Conservation (phyloP, 352 stramenopile genomes). For the Plasmopara viticola region DNA sequence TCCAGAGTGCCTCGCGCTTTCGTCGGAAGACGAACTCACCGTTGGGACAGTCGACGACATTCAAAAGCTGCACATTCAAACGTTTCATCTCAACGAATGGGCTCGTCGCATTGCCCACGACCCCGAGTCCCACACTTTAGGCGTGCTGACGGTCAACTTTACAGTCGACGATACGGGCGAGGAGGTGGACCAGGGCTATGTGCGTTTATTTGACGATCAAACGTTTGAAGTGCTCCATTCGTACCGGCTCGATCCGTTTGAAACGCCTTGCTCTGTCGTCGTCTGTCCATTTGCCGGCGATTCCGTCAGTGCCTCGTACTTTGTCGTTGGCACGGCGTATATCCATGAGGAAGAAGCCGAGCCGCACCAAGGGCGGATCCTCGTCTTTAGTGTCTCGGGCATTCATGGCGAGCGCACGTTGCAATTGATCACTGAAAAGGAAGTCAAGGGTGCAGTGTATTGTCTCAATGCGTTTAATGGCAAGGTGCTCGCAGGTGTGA, state of each 20-base stretch:
- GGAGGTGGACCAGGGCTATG: constrained; percentile 84
- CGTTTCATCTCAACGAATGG: constrained; percentile 91
- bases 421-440: constrained; percentile 87
- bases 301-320: constrained; percentile 65
- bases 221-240: constrained; percentile 92
- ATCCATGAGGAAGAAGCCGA: constrained; percentile 93
- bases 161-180: constrained; percentile 76
- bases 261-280: constrained; percentile 83
- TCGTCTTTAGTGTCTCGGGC: constrained; percentile 87
- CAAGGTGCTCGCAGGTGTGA: constrained; percentile 90
- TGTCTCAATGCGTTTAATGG: constrained; percentile 93
- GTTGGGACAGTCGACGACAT: constrained; percentile 98
- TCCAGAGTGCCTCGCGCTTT: constrained; percentile 93
- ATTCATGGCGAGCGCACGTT: constrained; percentile 83
- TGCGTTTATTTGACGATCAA: constrained; percentile 95
- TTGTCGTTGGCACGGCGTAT: constrained; percentile 88
- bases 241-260: constrained; percentile 83
- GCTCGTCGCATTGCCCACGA: constrained; percentile 89
- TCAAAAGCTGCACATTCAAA: constrained; percentile 98
- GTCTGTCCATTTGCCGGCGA: constrained; percentile 78
- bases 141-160: constrained; percentile 78
- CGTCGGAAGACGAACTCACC: constrained; percentile 91
- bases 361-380: constrained; percentile 91
- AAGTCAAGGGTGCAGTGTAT: constrained; percentile 94
- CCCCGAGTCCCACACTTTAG: constrained; percentile 69